These are phyloP conservation scores for Ambrosia hybrid DNA, from an alignment of 140 eudicot genomes.

Conservation along the genomic window DNA sequence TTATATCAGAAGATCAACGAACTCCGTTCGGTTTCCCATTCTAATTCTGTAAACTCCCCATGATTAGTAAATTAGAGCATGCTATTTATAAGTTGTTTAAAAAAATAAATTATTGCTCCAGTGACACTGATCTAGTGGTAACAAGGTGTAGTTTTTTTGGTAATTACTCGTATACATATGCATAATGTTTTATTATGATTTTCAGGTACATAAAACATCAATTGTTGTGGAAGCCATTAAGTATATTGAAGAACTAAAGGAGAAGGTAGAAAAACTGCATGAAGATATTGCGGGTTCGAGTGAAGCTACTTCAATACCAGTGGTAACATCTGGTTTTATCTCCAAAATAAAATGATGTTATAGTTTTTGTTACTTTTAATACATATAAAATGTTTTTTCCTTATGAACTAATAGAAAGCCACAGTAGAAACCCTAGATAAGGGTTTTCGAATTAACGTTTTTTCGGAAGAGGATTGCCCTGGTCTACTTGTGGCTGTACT, in stretches of 20 bases:
- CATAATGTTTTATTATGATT: background rate
- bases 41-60: slow-evolving; percentile 45
- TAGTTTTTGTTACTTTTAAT: background rate
- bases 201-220: slow-evolving; percentile 55
- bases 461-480: slow-evolving; percentile 50
- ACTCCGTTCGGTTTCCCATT: slow-evolving; percentile 55
- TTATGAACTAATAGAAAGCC: slow-evolving; percentile 34
- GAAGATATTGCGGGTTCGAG: slow-evolving; percentile 37
- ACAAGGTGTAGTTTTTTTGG: background rate
- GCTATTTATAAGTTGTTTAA: background rate
- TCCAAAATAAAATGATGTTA: background rate
- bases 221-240: slow-evolving; percentile 59
- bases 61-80: background rate
- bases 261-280: slow-evolving; percentile 48
- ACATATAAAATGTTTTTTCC: background rate
- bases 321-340: slow-evolving; percentile 32
- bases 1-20: slow-evolving; percentile 44
- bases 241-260: slow-evolving; percentile 53
- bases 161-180: background rate
- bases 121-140: background rate
- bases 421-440: slow-evolving; percentile 68
- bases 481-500: slow-evolving; percentile 62
- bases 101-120: too few relatives aligned
- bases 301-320: slow-evolving; percentile 24
- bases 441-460: slow-evolving; percentile 56